These are phyloP conservation scores for Tanozyma kutaoensis DNA, from an alignment of 805 yeast genomes.

Conservation along the genomic window DNA sequence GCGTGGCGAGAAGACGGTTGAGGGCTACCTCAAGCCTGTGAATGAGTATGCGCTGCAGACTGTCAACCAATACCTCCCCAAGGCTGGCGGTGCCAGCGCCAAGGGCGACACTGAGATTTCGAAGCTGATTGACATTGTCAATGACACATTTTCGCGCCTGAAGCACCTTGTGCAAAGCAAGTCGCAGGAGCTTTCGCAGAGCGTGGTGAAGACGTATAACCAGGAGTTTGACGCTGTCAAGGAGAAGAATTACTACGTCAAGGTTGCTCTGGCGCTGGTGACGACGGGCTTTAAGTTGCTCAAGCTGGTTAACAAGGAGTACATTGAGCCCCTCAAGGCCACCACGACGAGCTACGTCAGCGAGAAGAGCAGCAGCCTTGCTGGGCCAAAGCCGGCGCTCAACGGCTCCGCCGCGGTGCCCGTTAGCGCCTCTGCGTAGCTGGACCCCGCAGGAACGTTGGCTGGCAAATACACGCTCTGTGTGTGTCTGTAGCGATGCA, in stretches of 20 bases:
- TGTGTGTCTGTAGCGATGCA: too few species aligned
- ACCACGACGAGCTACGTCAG: conserved; percentile 25
- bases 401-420: too few species aligned
- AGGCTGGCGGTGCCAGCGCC: conserved; percentile 6
- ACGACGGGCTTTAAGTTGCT: conserved; percentile 20
- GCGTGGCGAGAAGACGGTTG: background rate
- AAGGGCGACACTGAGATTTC: conserved; percentile 7
- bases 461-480: too few species aligned
- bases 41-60: conserved; percentile 12
- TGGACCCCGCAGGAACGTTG: too few species aligned
- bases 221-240: conserved; percentile 16
- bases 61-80: conserved; percentile 15
- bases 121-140: conserved; percentile 10
- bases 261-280: conserved; percentile 20
- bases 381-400: too few species aligned
- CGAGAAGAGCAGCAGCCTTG: too few species aligned
- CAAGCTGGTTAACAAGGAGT: conserved; percentile 19
- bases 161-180: conserved; percentile 14
- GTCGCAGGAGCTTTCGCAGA: conserved; percentile 14
- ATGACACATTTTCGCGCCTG: conserved; percentile 9
- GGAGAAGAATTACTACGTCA: conserved; percentile 13
- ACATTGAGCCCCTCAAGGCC: conserved; percentile 23
- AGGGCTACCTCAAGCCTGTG: conserved; percentile 10
- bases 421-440: too few species aligned
- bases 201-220: conserved; percentile 19